Evolutionary conservation across 331 rosid genomes (phyloP).

Genomic region (Rosa hybrid): DNA sequence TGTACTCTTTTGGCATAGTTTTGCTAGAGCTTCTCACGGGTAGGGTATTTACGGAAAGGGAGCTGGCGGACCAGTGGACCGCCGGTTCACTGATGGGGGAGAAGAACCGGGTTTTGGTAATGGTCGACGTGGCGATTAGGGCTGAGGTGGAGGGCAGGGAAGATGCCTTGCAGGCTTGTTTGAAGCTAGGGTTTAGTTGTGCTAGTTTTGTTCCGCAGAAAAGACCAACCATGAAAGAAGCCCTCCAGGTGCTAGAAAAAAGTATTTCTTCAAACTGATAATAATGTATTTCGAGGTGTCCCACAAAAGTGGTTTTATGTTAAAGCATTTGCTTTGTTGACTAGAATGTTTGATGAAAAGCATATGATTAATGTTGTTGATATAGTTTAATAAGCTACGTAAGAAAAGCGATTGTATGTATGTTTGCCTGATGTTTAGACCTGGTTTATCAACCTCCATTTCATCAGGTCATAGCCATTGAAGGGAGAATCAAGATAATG

Average conservation of each 20-base stretch:
- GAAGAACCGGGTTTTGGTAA: conserved; percentile 45
- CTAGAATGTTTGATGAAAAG: conserved; percentile 31
- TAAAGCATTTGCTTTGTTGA: conserved; percentile 30
- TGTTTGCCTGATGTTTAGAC: no score
- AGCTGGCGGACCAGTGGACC: conserved; percentile 51
- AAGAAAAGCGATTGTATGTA: background rate
- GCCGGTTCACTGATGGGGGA: conserved; percentile 52
- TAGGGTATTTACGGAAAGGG: conserved; percentile 54
- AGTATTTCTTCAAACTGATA: conserved; percentile 19
- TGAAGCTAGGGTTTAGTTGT: conserved; percentile 77
- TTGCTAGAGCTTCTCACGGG: conserved; percentile 77
- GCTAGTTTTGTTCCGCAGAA: conserved; percentile 61
- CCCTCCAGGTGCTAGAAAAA: conserved; percentile 60
- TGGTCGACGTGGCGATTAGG: conserved; percentile 58
- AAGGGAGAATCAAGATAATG: no score
- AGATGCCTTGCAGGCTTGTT: conserved; percentile 46
- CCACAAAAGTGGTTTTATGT: conserved; percentile 12
- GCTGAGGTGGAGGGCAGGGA: conserved; percentile 62
- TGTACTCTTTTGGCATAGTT: conserved; percentile 78
- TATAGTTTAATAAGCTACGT: conserved; percentile 13
- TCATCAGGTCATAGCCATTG: no score
- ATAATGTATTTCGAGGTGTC: conserved; percentile 31
- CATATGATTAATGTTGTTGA: conserved; percentile 17
- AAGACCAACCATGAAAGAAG: conserved; percentile 92
- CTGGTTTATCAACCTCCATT: no score